A percentile compares a stretch with the other conserved stretches of the same genome.
These are phyloP conservation scores for Penicillium sp. DNA, from an alignment of 2,329 filamentous ascomycete species.

Conservation along the genomic window DNA sequence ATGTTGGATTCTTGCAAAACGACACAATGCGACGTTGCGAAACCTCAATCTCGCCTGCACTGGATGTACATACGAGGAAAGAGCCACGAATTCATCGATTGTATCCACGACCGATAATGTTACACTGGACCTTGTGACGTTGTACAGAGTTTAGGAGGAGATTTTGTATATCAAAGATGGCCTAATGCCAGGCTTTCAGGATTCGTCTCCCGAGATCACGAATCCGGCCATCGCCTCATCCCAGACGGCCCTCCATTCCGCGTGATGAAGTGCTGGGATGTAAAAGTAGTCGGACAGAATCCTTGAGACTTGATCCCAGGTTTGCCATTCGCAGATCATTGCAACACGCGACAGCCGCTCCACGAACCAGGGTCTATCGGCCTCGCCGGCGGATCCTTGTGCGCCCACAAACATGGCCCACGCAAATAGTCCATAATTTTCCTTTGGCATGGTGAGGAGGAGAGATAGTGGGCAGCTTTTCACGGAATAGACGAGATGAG, in stretches of 20 bases:
- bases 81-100: not conserved
- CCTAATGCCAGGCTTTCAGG: not conserved
- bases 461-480: slow-evolving; percentile 21
- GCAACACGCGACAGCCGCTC: slow-evolving; percentile 28
- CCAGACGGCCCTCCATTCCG: slow-evolving; percentile 35
- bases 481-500: slow-evolving; percentile 30
- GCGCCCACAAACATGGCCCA: slow-evolving; percentile 40
- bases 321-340: slow-evolving; percentile 32
- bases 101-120: not conserved
- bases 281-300: slow-evolving; percentile 35
- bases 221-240: slow-evolving; percentile 30
- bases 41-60: not conserved
- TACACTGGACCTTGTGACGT: not conserved
- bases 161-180: not conserved
- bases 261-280: slow-evolving; percentile 25
- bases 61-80: not conserved
- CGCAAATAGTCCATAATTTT: slow-evolving; percentile 29
- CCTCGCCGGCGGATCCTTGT: slow-evolving; percentile 33
- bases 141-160: not conserved
- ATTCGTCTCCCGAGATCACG: slow-evolving; percentile 21
- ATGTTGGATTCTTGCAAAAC: not conserved
- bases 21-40: not conserved
- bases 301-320: slow-evolving; percentile 32
- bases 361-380: slow-evolving; percentile 35
- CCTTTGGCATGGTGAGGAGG: slow-evolving; percentile 19